A percentile compares a stretch with the other conserved stretches of the same genome.
These are phyloP conservation scores for Suillus fuscotomentosus DNA, from an alignment of 768 basidiomycete genomes.

Conservation along the genomic window DNA sequence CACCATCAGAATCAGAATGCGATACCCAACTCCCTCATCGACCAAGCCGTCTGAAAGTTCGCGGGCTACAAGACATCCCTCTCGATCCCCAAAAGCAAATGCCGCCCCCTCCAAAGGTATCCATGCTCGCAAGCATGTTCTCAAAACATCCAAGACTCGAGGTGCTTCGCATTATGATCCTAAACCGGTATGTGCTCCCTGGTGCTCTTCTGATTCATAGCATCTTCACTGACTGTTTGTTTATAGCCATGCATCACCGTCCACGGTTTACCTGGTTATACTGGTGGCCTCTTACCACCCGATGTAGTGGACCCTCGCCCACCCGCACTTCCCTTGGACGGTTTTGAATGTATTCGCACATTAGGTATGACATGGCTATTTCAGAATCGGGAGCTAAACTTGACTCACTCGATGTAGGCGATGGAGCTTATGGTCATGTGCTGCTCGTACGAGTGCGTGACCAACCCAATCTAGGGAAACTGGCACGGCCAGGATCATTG, in stretches of 20 bases:
- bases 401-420: conserved; percentile 29
- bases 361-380: conserved; percentile 32
- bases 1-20: background rate
- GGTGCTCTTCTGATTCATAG: background rate
- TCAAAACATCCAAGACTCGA: conserved; percentile 10
- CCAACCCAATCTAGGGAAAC: conserved; percentile 21
- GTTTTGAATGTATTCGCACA: conserved; percentile 41
- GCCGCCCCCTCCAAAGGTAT: conserved; percentile 7
- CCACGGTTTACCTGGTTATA: conserved; percentile 10
- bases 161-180: background rate
- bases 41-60: conserved; percentile 9
- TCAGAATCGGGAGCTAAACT: background rate
- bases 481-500: conserved; percentile 35
- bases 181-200: background rate
- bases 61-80: conserved; percentile 12
- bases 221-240: conserved; percentile 4
- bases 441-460: conserved; percentile 38
- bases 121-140: conserved; percentile 8
- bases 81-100: conserved; percentile 10
- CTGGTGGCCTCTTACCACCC: conserved; percentile 14
- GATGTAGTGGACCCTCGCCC: conserved; percentile 36
- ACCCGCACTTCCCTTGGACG: conserved; percentile 32
- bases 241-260: conserved; percentile 16
- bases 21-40: conserved; percentile 8
- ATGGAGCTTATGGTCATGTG: conserved; percentile 41